Base-by-base conservation (phyloP, 2,329 filamentous ascomycete genomes). In the Neopestalotiopsis sp. region DNA sequence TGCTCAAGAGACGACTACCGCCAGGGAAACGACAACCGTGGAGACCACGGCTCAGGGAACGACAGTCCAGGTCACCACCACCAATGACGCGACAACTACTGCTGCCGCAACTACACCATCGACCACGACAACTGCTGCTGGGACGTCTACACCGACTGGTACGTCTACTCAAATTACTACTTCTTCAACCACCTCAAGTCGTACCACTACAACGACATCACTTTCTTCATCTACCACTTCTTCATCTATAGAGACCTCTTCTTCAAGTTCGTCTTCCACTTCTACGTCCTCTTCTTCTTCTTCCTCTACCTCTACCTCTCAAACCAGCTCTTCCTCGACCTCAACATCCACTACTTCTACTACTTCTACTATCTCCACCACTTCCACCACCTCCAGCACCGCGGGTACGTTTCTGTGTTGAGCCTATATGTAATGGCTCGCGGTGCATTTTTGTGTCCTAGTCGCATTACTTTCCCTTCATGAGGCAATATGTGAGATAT, bases 131-230 rank as follows among this genome's bases (percentile, higher is more conserved):
- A 38, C 64, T 28, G 49, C 45, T 66, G 71, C 74, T 6, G 69
- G 74, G 24, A 75, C 78, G 32, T 69, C 74, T 40, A 65, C 74
- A 30, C 69, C 74, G 52, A 67, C 72, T 49, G 78, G 74, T 78
- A 77, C 73, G 76, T 81, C 74, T 40, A 69, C 74, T 34, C 73
- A 62, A 67, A 63, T 71, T 68, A 59, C 69, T 61, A 32, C 32
- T 20, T 61, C 59, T 10, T 34, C 32, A 34, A 20, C 34, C 34
- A 34, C 30, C 62, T 71, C 71, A 68, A 67, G 64, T 68, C 65
- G 57, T 14, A 68, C 68, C 5, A 72, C 67, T 58, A 73, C 69
- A 63, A 73, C 73, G 65, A 69, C 70, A 52, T 65, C 67, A 9
- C 56, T 68, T 65, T 66, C 69, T 17, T 71, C 74, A 30, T 56